Evolutionary conservation across 2,329 filamentous ascomycete species (phyloP), one percentile per base, ranked within the genome.

Genomic region (Fusarium sp.): DNA sequence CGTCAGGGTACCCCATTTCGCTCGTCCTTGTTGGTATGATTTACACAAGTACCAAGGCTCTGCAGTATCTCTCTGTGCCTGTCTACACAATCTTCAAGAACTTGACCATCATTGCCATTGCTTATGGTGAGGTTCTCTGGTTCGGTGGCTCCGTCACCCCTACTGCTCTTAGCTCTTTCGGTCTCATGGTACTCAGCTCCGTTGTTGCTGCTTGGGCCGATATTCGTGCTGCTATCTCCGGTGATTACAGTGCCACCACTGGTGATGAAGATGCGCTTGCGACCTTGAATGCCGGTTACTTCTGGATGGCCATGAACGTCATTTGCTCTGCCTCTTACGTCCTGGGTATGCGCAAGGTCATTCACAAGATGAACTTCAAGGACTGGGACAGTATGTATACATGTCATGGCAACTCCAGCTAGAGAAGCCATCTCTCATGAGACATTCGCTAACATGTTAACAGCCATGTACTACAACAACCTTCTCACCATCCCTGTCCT

Each of bases 1-100:
- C 6, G 65, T n/a, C 75, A 97, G 94, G 94, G 96, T 97, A 98
- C 79, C 96, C 96, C 52, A 93, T 99, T 76, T 97, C 96, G 59
- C 85, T 98, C 59, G 92, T 98, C 70, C 91, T 99, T 71, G 95
- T 98, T 78, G 94, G 94, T 79, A 99, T 98, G 96, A 98, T 99
- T 82, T 99, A 98, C 83, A 98, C 96, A 57, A 91, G 94, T 77
- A 96, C 93, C 77, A 98, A 98, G 85, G 94, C 96, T 24, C 89
- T 99, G 47, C 94, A 98, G 83, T 98, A 91, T 82, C 92, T 99
- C 69, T 98, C 94, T 30, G 97, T 99, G 63, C 96, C 96, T 32
- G 96, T 99, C 34, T 99, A 99, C 84, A 99, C 96, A 61, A 99
- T 99, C 80, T 99, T 99, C 88, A 99, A 99, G 88, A 99, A 99